Evolutionary conservation across 176 grass and related monocot genomes (phyloP), one percentile per base, ranked within the genome.

Genomic region (Chloris gayana): DNA sequence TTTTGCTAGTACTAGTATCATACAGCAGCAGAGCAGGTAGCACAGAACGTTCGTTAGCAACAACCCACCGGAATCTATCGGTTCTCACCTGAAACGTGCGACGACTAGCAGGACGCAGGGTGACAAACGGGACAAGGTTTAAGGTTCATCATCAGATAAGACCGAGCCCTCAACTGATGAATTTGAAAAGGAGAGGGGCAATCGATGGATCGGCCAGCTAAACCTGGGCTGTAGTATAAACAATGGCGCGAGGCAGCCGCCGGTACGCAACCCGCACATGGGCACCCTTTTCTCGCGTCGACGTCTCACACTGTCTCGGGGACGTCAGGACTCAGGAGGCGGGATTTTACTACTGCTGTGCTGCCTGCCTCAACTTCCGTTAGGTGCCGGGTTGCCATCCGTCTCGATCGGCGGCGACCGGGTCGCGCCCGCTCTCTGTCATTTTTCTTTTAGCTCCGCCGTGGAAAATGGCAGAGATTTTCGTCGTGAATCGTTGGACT

Each of bases 311-410:
- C 54, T 25, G 5, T 56, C 53, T 56, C 53, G 53, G 21, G 19
- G 51, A 54, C 6, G 51, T 54, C 51, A 54, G n/a, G n/a, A n/a
- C n/a, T n/a, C n/a, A n/a, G 19, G 19, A 9, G 53, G 21, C 19
- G 7, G 53, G 53, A 56, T 56, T 59, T 26, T 54, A n/a, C 9
- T 12, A 26, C n/a, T 54, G 19, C 50, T 8, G n/a, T n/a, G n/a
- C n/a, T n/a, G n/a, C n/a, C n/a, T n/a, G 50, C 7, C 54, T 57
- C 54, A 24, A 59, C 56, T 25, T 6, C 51, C 11, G 73, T 17
- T 61, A 29, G 73, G 73, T 76, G 73, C 73, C n/a, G 37, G 24
- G 73, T 76, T 61, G 35, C 73, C 73, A 75, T 75, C 73, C 21
- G 39, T 3, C 63, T 31, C 17, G 47, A 50, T 50, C 47, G n/a